phyloP scores from a whole-genome alignment of 2,329 filamentous ascomycete species.

The Trichophyton verrucosum region DNA sequence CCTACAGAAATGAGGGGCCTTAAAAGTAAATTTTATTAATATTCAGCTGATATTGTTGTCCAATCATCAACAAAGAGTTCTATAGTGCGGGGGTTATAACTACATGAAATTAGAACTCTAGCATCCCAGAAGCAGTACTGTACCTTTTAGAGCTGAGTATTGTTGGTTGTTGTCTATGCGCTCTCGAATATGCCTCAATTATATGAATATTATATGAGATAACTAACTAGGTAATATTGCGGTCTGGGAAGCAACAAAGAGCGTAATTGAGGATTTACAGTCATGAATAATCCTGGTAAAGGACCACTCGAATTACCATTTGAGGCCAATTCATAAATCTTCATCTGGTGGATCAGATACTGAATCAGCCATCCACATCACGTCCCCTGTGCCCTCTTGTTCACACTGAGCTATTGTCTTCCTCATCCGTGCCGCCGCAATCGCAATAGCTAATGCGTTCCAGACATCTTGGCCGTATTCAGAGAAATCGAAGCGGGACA shows the following conservation, averaged over 20 bases:
- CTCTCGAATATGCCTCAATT: too few relatives aligned
- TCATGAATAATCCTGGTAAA: too few relatives aligned
- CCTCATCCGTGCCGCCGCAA: constrained; percentile 42
- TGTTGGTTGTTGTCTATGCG: too few relatives aligned
- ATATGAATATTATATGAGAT: background rate
- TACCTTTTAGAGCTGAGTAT: too few relatives aligned
- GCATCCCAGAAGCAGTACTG: too few relatives aligned
- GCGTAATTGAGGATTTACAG: too few relatives aligned
- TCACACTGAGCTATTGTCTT: constrained; percentile 38
- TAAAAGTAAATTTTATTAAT: too few relatives aligned
- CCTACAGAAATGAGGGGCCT: too few relatives aligned
- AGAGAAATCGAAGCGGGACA: constrained; percentile 44
- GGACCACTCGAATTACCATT: background rate
- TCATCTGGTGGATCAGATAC: background rate
- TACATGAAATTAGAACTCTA: too few relatives aligned
- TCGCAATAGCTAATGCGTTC: constrained; percentile 47
- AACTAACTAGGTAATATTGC: background rate
- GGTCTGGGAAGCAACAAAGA: background rate
- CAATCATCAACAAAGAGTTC: too few relatives aligned
- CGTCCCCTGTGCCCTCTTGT: constrained; percentile 18
- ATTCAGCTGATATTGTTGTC: too few relatives aligned
- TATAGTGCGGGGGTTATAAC: too few relatives aligned
- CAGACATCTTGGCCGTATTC: constrained; percentile 46
- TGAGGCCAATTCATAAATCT: background rate
- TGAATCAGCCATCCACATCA: constrained; percentile 10